phyloP scores from a whole-genome alignment of 2,329 filamentous ascomycete genomes.

The Capronia coronata region DNA sequence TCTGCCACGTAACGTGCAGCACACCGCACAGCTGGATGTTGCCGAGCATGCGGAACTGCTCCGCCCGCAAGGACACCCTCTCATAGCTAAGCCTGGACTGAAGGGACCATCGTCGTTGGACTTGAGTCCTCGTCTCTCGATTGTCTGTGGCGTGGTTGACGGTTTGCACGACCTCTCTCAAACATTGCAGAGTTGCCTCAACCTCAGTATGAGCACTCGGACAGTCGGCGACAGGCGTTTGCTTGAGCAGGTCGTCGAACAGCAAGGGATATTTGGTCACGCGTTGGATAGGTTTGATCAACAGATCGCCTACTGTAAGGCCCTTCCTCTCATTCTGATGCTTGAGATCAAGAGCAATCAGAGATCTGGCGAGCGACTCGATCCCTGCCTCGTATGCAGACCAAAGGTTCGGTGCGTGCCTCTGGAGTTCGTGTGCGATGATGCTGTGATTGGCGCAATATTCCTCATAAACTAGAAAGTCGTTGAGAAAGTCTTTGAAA shows the following conservation, averaged over 20 bases:
- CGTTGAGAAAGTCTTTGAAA: slow-evolving; percentile 61
- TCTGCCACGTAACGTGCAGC: slow-evolving; percentile 76
- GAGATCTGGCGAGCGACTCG: slow-evolving; percentile 69
- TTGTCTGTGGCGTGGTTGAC: slow-evolving; percentile 84
- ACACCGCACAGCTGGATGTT: slow-evolving; percentile 75
- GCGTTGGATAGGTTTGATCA: slow-evolving; percentile 94
- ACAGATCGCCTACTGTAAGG: slow-evolving; percentile 72
- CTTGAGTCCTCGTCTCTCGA: slow-evolving; percentile 57
- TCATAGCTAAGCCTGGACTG: slow-evolving; percentile 74
- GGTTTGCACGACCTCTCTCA: slow-evolving; percentile 68
- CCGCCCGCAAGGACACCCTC: slow-evolving; percentile 49
- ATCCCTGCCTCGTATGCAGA: slow-evolving; percentile 75
- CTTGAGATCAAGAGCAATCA: slow-evolving; percentile 62
- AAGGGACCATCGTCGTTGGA: slow-evolving; percentile 78
- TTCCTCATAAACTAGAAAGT: slow-evolving; percentile 82
- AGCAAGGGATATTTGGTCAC: slow-evolving; percentile 86
- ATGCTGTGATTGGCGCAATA: slow-evolving; percentile 86
- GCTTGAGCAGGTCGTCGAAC: slow-evolving; percentile 73
- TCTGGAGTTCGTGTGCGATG: slow-evolving; percentile 69
- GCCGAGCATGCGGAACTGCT: slow-evolving; percentile 71
- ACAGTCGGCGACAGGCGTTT: slow-evolving; percentile 78
- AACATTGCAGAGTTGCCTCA: slow-evolving; percentile 61
- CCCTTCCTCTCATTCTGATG: slow-evolving; percentile 63
- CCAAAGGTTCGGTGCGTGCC: slow-evolving; percentile 65
- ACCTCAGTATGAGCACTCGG: slow-evolving; percentile 75